phyloP scores from a whole-genome alignment of 139 green algal genomes.

The Chlorella sorokiniana region DNA sequence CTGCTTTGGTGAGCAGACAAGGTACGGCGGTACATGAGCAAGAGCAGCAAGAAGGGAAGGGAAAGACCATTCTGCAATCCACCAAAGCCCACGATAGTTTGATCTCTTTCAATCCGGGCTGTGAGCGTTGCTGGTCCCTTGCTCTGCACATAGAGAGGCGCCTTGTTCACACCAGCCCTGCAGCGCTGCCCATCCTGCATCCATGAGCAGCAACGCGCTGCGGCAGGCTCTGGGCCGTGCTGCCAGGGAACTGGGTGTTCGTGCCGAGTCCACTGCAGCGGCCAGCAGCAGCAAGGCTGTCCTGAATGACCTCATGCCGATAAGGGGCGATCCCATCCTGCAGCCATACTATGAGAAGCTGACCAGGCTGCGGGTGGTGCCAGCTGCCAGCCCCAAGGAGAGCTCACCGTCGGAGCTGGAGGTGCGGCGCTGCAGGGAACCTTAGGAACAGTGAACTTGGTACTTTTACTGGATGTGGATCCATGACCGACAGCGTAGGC shows the following conservation, averaged over 20 bases:
- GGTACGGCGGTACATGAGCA: no score
- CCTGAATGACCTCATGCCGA: not conserved
- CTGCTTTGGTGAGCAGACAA: no score
- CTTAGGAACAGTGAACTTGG: not conserved
- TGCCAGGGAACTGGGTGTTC: not conserved
- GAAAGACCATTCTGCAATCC: no score
- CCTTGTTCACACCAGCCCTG: no score
- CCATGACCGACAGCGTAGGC: no score
- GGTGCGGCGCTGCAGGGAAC: not conserved
- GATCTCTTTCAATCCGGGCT: no score
- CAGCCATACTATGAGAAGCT: slow-evolving; percentile 13
- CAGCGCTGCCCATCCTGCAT: not conserved
- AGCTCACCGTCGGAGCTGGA: not conserved
- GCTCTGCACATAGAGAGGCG: no score
- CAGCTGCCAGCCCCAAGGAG: not conserved
- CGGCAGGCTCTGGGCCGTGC: slow-evolving; percentile 6
- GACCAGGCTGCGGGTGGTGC: not conserved
- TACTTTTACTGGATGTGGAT: not conserved
- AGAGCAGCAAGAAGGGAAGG: no score
- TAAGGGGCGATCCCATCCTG: not conserved
- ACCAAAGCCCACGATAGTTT: no score
- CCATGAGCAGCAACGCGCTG: not conserved
- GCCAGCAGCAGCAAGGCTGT: not conserved
- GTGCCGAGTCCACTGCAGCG: not conserved
- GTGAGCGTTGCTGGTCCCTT: no score